Base-by-base conservation (phyloP, 2,329 filamentous ascomycete species). In the Whalleya microplaca region DNA sequence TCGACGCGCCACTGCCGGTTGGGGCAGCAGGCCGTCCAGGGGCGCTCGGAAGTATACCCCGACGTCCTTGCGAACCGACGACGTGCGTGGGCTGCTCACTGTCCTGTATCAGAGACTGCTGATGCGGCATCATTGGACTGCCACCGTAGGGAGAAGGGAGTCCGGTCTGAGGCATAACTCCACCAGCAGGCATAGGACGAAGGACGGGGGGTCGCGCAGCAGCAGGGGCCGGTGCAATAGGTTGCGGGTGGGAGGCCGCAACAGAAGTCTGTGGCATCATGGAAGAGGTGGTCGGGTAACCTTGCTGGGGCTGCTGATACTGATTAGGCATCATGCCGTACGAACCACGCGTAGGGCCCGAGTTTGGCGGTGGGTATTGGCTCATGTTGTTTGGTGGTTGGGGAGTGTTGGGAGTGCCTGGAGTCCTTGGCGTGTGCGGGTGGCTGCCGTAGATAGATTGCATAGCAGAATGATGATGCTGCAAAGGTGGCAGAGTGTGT, bases 51-150 rank as follows among this genome's bases (percentile, higher is more conserved):
- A 98, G 78, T 41, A 97, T 96, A 47, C 94, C 94, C 64, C 94
- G 86, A 62, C 94, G 87, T 56, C 94, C 94, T 77, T 98, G 94
- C 21, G 93, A 96, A 51, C 94, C 94, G 52, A 98, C 94, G 47
- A 97, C 94, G 71, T 97, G 94, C 29, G 92, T 95, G 16, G 90
- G 91, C 67, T 87, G 85, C 12, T 88, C 85, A 32, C 74, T 76
- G 46, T 84, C 84, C 56, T 78, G 80, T 57, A 83, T 73, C 66
- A 84, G 82, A 65, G 78, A 77, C 65, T 78, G 80, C 70, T 79
- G 83, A 44, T 74, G 69, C 53, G 79, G 77, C 81, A 87, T 84
- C 64, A 84, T 73, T 6, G 73, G 76, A 58, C 77, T 77, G 59
- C 83, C 82, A 51, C 81, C 84, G 67, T 89, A 90, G 6, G 86